These are phyloP conservation scores for Tetrahymena elliotti DNA, from an alignment of 73 alveolate species.

Conservation along the genomic window DNA sequence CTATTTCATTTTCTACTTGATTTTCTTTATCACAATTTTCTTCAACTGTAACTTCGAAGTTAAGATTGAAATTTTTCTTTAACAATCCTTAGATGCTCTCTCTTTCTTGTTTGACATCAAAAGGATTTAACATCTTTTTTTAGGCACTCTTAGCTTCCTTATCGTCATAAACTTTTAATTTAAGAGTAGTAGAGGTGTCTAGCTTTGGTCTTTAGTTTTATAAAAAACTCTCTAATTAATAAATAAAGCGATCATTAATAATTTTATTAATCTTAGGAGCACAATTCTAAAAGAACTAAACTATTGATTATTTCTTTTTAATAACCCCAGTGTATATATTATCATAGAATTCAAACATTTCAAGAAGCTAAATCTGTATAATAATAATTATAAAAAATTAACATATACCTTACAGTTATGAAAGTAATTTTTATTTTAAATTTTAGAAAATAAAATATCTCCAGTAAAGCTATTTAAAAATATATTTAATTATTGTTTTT, in stretches of 20 bases:
- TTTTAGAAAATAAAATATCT: background rate
- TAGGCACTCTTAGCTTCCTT: background rate
- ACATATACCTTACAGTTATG: background rate
- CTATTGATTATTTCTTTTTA: background rate
- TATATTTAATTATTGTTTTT: no score
- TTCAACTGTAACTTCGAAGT: background rate
- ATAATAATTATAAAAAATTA: background rate
- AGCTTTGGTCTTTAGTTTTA: background rate
- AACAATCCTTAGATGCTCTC: background rate
- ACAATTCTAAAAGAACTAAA: background rate
- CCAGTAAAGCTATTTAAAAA: background rate
- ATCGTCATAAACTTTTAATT: background rate
- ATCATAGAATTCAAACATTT: background rate
- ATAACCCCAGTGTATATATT: background rate
- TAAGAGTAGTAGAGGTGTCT: background rate
- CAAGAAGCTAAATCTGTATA: background rate
- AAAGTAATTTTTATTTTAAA: background rate
- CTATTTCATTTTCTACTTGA: background rate
- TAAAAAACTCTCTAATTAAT: background rate
- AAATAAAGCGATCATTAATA: background rate
- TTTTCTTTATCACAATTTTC: background rate
- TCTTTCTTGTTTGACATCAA: background rate
- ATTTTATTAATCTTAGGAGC: background rate
- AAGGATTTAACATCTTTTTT: background rate
- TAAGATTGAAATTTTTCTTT: background rate